Evolutionary conservation across 2,329 filamentous ascomycete species (phyloP).

Genomic region (Pseudogymnoascus pannorum): DNA sequence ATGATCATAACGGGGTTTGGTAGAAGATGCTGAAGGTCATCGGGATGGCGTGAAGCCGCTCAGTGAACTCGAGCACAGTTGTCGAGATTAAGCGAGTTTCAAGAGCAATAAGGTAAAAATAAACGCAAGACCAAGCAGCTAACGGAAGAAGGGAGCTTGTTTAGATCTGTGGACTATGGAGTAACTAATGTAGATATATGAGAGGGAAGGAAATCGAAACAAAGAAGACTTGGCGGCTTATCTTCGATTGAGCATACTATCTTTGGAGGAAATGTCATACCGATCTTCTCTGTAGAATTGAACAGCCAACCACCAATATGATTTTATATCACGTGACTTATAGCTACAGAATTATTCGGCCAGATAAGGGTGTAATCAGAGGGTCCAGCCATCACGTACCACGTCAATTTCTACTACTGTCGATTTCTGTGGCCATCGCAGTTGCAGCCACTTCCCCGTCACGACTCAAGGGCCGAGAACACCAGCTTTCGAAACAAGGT

Average conservation of each 20-base stretch:
- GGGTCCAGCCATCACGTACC: background rate
- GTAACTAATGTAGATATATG: too few species aligned
- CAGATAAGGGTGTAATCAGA: background rate
- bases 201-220: too few species aligned
- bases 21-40: background rate
- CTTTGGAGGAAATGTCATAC: too few species aligned
- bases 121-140: background rate
- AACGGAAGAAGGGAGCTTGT: background rate
- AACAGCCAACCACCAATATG: too few species aligned
- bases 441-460: background rate
- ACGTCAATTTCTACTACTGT: slow-evolving; percentile 4
- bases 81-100: background rate
- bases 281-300: too few species aligned
- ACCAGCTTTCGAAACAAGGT: slow-evolving; percentile 3
- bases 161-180: too few species aligned
- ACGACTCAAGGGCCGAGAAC: background rate
- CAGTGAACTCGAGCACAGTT: background rate
- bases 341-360: too few species aligned
- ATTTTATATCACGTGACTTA: background rate
- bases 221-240: too few species aligned
- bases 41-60: background rate
- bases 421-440: slow-evolving; percentile 3
- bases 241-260: too few species aligned
- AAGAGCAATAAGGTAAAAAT: background rate
- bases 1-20: background rate